Conservation (phyloP, 352 stramenopile genomes). For the Pythium insidiosum region DNA sequence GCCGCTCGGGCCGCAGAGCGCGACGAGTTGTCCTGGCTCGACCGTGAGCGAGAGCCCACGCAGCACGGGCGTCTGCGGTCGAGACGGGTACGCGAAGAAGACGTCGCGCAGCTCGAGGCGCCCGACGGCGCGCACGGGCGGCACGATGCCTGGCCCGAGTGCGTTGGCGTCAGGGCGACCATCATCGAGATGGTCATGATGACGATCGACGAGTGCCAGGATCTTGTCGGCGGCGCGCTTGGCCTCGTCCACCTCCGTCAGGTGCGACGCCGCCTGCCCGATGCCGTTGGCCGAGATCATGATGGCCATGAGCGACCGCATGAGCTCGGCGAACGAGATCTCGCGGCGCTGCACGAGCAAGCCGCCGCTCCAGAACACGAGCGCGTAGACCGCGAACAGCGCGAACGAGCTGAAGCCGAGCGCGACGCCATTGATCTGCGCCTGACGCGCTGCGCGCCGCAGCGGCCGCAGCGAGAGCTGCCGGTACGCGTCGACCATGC, state of each 20-base stretch:
- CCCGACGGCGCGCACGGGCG: constrained; percentile 7
- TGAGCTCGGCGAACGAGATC: constrained; percentile 29
- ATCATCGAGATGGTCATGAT: too few species aligned
- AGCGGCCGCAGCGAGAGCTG: constrained; percentile 10
- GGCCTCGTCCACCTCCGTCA: constrained; percentile 62
- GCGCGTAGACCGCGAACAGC: constrained; percentile 13
- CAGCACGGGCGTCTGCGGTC: constrained; percentile 61
- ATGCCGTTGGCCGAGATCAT: constrained; percentile 31
- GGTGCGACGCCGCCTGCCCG: constrained; percentile 16
- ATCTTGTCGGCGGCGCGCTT: constrained; percentile 38
- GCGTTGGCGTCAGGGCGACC: too few species aligned
- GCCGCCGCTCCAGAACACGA: constrained; percentile 20
- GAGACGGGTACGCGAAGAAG: constrained; percentile 65
- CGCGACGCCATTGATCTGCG: constrained; percentile 8
- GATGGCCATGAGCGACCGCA: constrained; percentile 31
- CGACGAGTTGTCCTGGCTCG: constrained; percentile 51
- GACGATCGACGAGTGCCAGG: constrained; percentile 26
- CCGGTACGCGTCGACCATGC: constrained; percentile 9
- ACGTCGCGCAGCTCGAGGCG: constrained; percentile 57
- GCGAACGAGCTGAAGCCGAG: constrained; percentile 19
- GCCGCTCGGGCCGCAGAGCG: constrained; percentile 31
- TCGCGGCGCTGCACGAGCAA: constrained; percentile 23
- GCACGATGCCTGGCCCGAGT: background rate
- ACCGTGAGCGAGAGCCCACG: constrained; percentile 73
- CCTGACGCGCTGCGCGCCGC: background rate